Evolutionary conservation across 805 yeast species (phyloP), one percentile per base, ranked within the genome.

Genomic region (Lipomyces oligophaga): DNA sequence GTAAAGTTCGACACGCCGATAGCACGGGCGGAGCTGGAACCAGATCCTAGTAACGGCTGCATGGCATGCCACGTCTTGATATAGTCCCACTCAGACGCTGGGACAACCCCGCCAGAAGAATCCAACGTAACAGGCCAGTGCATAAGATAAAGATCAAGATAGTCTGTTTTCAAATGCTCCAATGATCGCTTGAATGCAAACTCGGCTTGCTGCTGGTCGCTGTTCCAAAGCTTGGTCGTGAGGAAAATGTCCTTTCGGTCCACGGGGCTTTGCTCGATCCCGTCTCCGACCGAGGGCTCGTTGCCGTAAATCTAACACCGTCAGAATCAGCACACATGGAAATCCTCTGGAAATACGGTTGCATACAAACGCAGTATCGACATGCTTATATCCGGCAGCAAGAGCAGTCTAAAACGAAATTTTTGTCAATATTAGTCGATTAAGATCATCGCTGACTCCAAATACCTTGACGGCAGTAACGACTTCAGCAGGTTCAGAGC

Each of bases 1-100:
- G 85, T 74, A 62, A 81, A 78, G 68, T 86, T 85, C 21, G 89
- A 81, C 34, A 85, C 84, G 56, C 95, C 95, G 62, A 85, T 75
- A 19, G 88, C 78, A 57, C 72, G 77, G 25, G 77, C 70, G 60
- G 75, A 71, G 20, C 55, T 81, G 7, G 13, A 5, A n/a, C 47
- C 24, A 74, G 61, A 25, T 67, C 66, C 37, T 38, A 77, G 70
- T 40, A 82, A 67, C 54, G 75, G 68, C 67, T 85, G 86, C 77
- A 86, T 65, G 27, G 65, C 67, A 57, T 73, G 77, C 79, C 79
- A 84, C 16, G 85, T 79, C 58, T 80, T 72, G 49, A 75, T 58
- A 60, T 70, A 78, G 43, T 55, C 47, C 48, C 52, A 71, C 33
- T 61, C 62, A 20, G 54, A 50, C 49, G 71, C 72, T 19, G 67